Evolutionary conservation across 2,329 filamentous ascomycete genomes (phyloP).

Genomic region (Fusarium devonianum): DNA sequence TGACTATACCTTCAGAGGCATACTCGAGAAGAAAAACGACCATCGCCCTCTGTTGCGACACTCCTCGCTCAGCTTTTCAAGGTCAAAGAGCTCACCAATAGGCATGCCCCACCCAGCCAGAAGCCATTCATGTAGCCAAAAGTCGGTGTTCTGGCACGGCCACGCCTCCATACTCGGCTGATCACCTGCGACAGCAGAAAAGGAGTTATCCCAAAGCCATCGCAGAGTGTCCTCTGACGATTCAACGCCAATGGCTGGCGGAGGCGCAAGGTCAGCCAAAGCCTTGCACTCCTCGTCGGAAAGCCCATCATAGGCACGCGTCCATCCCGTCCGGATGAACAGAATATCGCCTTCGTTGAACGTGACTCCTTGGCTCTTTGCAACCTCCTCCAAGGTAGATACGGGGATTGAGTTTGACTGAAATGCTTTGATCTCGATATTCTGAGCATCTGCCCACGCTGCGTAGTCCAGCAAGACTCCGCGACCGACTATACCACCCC

Average conservation of each 20-base stretch:
- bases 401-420: conserved; percentile 53
- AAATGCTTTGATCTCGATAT: conserved; percentile 50
- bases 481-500: conserved; percentile 56
- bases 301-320: conserved; percentile 51
- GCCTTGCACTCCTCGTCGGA: conserved; percentile 47
- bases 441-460: conserved; percentile 51
- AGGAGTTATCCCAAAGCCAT: conserved; percentile 65
- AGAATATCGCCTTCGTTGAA: conserved; percentile 63
- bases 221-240: conserved; percentile 56
- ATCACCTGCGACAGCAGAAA: conserved; percentile 65
- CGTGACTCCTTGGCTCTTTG: conserved; percentile 51
- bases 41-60: conserved; percentile 46
- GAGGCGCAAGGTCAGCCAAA: conserved; percentile 42
- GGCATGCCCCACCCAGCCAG: conserved; percentile 60
- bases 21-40: conserved; percentile 49
- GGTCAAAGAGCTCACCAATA: conserved; percentile 57
- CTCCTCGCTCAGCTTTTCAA: conserved; percentile 49
- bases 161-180: conserved; percentile 61
- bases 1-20: conserved; percentile 22
- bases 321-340: conserved; percentile 62
- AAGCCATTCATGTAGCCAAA: conserved; percentile 53
- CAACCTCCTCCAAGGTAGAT: conserved; percentile 52
- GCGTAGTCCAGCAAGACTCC: conserved; percentile 62
- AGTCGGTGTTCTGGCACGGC: conserved; percentile 46
- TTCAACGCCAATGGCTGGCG: conserved; percentile 53